phyloP scores from a whole-genome alignment of 2,329 filamentous ascomycete genomes.

The Seiridium unicorne region DNA sequence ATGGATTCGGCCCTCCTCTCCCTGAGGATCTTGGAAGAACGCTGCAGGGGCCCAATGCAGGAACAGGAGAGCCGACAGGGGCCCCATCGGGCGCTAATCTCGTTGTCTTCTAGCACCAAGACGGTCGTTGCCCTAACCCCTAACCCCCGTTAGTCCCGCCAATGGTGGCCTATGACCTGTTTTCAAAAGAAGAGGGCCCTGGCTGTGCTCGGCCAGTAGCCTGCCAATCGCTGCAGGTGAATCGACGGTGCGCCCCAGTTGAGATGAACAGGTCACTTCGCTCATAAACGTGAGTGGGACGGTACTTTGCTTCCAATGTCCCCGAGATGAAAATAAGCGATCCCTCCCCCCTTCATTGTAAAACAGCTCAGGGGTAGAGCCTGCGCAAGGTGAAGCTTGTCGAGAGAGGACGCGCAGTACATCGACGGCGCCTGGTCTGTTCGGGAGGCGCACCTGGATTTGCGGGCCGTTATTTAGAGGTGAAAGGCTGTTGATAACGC shows the following conservation, averaged over 20 bases:
- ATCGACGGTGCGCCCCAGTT: neutral
- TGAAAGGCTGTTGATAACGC: neutral
- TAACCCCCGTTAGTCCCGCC: conserved; percentile 2
- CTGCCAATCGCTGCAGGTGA: neutral
- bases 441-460: neutral
- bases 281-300: conserved; percentile 7
- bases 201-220: neutral
- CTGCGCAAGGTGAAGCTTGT: neutral
- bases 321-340: conserved; percentile 10
- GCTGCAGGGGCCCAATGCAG: conserved; percentile 18
- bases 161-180: conserved; percentile 3
- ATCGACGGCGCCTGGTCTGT: neutral
- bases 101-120: conserved; percentile 3
- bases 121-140: conserved; percentile 5
- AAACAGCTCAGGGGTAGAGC: neutral
- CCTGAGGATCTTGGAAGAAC: conserved; percentile 2
- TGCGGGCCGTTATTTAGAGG: neutral
- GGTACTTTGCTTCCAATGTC: neutral
- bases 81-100: conserved; percentile 8
- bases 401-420: neutral
- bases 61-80: conserved; percentile 16
- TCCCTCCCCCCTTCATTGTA: neutral
- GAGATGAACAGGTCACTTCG: conserved; percentile 7
- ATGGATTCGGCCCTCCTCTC: neutral
- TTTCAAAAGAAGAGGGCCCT: conserved; percentile 4